Evolutionary conservation across 179 eudicot species (phyloP).

Genomic region (Dionaea muscipula): DNA sequence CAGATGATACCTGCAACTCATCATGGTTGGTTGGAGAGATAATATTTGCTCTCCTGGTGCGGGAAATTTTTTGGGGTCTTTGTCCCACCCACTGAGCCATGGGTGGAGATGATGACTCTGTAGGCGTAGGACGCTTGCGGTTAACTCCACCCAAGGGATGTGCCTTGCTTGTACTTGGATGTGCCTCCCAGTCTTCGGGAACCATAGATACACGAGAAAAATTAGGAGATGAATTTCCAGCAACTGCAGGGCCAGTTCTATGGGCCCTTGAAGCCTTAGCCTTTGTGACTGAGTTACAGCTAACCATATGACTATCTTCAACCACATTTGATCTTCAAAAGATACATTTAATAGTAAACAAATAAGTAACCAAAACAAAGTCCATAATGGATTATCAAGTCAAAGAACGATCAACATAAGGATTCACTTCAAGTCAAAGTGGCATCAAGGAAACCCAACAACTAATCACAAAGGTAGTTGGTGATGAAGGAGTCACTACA

Average conservation of each 20-base stretch:
- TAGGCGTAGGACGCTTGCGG: slow-evolving; percentile 64
- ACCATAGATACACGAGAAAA: slow-evolving; percentile 39
- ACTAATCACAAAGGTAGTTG: background rate
- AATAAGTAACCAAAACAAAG: background rate
- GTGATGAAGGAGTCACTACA: slow-evolving; percentile 10
- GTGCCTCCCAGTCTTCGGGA: slow-evolving; percentile 63
- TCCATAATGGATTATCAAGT: background rate
- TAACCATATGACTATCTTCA: slow-evolving; percentile 39
- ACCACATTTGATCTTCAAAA: slow-evolving; percentile 42
- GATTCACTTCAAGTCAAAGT: slow-evolving; percentile 6
- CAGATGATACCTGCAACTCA: slow-evolving; percentile 46
- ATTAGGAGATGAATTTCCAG: slow-evolving; percentile 45
- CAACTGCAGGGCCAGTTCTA: slow-evolving; percentile 37
- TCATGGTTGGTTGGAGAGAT: slow-evolving; percentile 63
- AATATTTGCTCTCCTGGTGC: slow-evolving; percentile 73
- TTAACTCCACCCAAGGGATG: slow-evolving; percentile 43
- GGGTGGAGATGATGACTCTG: slow-evolving; percentile 62
- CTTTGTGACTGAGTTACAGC: slow-evolving; percentile 44
- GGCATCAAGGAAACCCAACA: background rate
- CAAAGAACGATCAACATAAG: background rate
- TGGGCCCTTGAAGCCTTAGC: slow-evolving; percentile 69
- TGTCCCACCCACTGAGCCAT: slow-evolving; percentile 92
- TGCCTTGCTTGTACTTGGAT: slow-evolving; percentile 35
- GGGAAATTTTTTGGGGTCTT: slow-evolving; percentile 81
- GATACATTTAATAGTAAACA: background rate